Percentiles rank a stretch among this genome's conserved stretches.
Evolutionary conservation across 139 green algal species (phyloP).

Genomic region (Chlorella vulgaris): DNA sequence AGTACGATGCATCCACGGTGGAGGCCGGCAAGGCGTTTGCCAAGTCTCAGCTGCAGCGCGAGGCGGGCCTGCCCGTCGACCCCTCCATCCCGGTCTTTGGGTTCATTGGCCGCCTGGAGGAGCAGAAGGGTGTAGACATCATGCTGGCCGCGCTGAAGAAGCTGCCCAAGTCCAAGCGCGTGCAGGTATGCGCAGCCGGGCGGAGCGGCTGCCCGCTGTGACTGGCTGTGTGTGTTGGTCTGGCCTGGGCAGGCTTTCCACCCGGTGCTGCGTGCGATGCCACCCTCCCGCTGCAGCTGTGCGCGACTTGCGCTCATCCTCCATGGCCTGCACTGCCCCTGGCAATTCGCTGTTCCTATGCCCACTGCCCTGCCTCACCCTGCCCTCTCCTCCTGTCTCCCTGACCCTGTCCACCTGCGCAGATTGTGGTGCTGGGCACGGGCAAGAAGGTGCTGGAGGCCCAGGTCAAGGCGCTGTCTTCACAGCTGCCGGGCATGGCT

Average conservation of each 20-base stretch:
- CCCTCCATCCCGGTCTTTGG: constrained; percentile 83
- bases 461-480: constrained; percentile 79
- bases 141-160: constrained; percentile 87
- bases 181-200: constrained; percentile 50
- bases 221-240: not conserved
- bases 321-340: too few species aligned
- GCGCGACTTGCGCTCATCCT: too few species aligned
- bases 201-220: constrained; percentile 36
- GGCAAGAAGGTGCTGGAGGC: constrained; percentile 91
- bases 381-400: not conserved
- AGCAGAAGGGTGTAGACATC: constrained; percentile 99
- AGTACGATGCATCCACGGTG: constrained; percentile 88
- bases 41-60: constrained; percentile 86
- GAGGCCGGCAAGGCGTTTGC: constrained; percentile 86
- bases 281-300: too few species aligned
- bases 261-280: too few species aligned
- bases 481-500: constrained; percentile 70
- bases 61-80: constrained; percentile 80
- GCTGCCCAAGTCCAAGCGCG: constrained; percentile 60
- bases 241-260: too few species aligned
- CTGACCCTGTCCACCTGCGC: constrained; percentile 10
- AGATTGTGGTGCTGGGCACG: constrained; percentile 94
- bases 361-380: not conserved
- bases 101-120: constrained; percentile 96
- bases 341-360: too few species aligned